Conservation (phyloP, 768 basidiomycete species). For the Suillus spraguei region DNA sequence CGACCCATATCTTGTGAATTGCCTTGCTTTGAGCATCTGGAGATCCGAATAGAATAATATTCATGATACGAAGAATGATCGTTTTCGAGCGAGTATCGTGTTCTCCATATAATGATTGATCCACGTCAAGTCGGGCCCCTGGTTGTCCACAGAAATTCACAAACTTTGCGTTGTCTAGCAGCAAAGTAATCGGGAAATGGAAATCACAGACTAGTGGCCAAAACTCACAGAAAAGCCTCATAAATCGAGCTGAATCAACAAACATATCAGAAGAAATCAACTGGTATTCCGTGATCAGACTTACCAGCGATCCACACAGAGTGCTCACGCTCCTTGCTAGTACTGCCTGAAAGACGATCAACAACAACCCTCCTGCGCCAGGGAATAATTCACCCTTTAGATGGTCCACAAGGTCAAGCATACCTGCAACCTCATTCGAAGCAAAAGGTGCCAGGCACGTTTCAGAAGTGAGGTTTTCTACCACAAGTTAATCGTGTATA, state of each 20-base stretch:
- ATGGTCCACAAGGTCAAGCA: constrained; percentile 32
- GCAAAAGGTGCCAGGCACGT: constrained; percentile 42
- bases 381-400: constrained; percentile 36
- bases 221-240: constrained; percentile 43
- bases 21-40: constrained; percentile 46
- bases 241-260: constrained; percentile 40
- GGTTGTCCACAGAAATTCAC: constrained; percentile 41
- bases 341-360: background rate
- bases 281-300: background rate
- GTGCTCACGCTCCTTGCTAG: constrained; percentile 2
- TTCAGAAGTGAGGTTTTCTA: constrained; percentile 42
- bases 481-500: background rate
- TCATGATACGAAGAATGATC: constrained; percentile 36
- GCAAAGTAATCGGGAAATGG: background rate
- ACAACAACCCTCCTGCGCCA: background rate
- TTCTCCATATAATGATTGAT: constrained; percentile 26
- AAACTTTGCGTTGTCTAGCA: constrained; percentile 32
- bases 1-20: constrained; percentile 48
- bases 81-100: constrained; percentile 24
- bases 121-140: constrained; percentile 35
- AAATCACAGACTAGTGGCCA: background rate
- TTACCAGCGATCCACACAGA: constrained; percentile 12
- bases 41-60: constrained; percentile 45
- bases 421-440: constrained; percentile 37
- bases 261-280: background rate